Percentiles rank a stretch among this genome's conserved stretches.
Conservation (phyloP, 768 basidiomycete species). For the Hydnomerulius pinastri region DNA sequence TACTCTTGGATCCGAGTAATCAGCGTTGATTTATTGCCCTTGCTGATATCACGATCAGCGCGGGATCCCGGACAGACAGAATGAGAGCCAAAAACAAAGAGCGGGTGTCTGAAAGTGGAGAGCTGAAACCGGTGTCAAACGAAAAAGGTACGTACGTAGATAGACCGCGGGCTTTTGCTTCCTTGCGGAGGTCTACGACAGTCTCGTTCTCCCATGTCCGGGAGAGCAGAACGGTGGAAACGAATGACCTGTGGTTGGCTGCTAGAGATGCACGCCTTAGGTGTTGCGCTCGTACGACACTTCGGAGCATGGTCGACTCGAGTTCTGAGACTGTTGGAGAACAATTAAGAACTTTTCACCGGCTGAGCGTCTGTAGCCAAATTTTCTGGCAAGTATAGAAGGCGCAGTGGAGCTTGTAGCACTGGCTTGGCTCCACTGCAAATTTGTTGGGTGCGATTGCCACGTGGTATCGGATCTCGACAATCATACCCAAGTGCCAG, state of each 20-base stretch:
- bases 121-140: conserved; percentile 6
- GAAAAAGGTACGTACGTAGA: conserved; percentile 45
- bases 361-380: background rate
- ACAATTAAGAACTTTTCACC: conserved; percentile 4
- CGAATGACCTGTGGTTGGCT: conserved; percentile 36
- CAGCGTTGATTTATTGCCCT: conserved; percentile 59
- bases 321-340: background rate
- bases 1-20: conserved; percentile 55
- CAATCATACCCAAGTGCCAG: no score
- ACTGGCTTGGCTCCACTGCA: no score
- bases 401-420: conserved; percentile 6
- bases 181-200: conserved; percentile 49
- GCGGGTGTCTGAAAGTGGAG: conserved; percentile 1
- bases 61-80: conserved; percentile 3
- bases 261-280: conserved; percentile 4
- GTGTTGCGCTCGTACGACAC: conserved; percentile 19
- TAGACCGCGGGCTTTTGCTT: conserved; percentile 57
- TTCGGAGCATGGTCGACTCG: conserved; percentile 29
- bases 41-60: conserved; percentile 36
- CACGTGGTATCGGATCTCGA: background rate
- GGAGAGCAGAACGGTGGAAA: conserved; percentile 58
- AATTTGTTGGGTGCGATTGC: conserved; percentile 1
- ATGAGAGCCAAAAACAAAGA: conserved; percentile 3
- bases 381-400: background rate
- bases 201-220: conserved; percentile 57